Base-by-base conservation (phyloP, 2,329 filamentous ascomycete species). In the Paecilomyces variotii region DNA sequence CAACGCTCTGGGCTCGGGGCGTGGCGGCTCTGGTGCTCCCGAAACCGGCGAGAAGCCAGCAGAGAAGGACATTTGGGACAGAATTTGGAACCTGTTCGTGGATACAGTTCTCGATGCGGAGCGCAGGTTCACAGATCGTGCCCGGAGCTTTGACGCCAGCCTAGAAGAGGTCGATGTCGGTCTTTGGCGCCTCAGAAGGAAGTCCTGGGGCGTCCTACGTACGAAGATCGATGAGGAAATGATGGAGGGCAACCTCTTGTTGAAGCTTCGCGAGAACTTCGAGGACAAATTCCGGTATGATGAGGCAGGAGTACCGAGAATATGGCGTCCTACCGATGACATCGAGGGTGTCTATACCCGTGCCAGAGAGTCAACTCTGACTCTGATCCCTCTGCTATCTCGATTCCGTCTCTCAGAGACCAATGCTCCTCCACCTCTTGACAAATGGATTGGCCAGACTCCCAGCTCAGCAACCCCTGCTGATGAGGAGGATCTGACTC, bases 271-370 rank as follows among this genome's bases (percentile, higher is more conserved):
- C 35, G 94, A 99, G 75, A 97, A 97, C 78, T 99, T 99, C 65
- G 94, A 99, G 76, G 94, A 99, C 78, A 97, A 96, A 76, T 99
- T 99, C 83, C 88, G 94, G 63, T 99, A 99, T 68, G 94, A 99
- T 68, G 92, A 97, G 60, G 86, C 87, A 5, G 94, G 94, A 27
- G 94, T 99, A 3, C 94, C 94, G 4, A 84, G 94, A 60, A 96
- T 99, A 74, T 99, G 94, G 94, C 87, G 92, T 26, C 94, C 94
- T 1, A 92, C 88, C 1, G 94, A 99, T 71, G 94, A 99, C 70
- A 99, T 99, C 61, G 94, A 99, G 78, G 92, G 93, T 53, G 80
- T 95, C 50, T 99, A 97, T 75, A 97, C 91, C 35, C 88, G 87
- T 63, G 93, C 94, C 2, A 86, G 93, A 63, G 93, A 97, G 76